Percentiles rank a stretch among this genome's conserved stretches.
phyloP scores from a whole-genome alignment of 1,139 yeast genomes.

The Debaryomyces coudertii region DNA sequence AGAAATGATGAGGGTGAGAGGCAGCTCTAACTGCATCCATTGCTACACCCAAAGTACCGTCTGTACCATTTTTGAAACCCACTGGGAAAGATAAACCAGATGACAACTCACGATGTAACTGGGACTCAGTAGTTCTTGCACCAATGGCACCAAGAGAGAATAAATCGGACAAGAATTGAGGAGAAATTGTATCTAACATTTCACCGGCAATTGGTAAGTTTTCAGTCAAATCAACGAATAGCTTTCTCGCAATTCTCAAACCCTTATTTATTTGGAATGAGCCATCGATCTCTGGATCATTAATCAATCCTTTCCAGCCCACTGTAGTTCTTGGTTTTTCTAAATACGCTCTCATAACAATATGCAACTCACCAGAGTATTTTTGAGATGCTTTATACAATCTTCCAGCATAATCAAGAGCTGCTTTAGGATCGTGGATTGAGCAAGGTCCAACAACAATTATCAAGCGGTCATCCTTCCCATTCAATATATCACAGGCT shows the following conservation, averaged over 20 bases:
- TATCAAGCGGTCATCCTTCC: slow-evolving; percentile 77
- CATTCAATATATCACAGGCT: slow-evolving; percentile 69
- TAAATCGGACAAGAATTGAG: slow-evolving; percentile 88
- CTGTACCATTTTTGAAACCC: slow-evolving; percentile 97
- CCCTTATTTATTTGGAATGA: slow-evolving; percentile 96
- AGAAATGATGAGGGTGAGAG: slow-evolving; percentile 88
- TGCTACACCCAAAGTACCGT: slow-evolving; percentile 89
- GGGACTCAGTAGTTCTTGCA: slow-evolving; percentile 97
- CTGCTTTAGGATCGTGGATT: slow-evolving; percentile 91
- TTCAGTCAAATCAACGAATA: slow-evolving; percentile 82
- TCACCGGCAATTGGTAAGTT: slow-evolving; percentile 90
- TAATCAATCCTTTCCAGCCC: slow-evolving; percentile 98
- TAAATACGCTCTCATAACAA: slow-evolving; percentile 96
- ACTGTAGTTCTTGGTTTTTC: slow-evolving; percentile 99
- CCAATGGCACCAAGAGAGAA: slow-evolving; percentile 96
- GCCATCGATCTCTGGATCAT: slow-evolving; percentile 95
- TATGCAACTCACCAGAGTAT: slow-evolving; percentile 72
- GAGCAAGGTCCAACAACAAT: slow-evolving; percentile 97
- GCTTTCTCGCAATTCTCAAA: slow-evolving; percentile 80
- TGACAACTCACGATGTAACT: slow-evolving; percentile 92
- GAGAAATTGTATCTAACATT: slow-evolving; percentile 96
- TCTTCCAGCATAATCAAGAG: slow-evolving; percentile 79
- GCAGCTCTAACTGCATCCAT: slow-evolving; percentile 95
- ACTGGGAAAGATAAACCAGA: slow-evolving; percentile 96
- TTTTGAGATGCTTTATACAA: slow-evolving; percentile 63